Evolutionary conservation across 169 alveolate genomes (phyloP).

Genomic region (Eimeria falciformis): DNA sequence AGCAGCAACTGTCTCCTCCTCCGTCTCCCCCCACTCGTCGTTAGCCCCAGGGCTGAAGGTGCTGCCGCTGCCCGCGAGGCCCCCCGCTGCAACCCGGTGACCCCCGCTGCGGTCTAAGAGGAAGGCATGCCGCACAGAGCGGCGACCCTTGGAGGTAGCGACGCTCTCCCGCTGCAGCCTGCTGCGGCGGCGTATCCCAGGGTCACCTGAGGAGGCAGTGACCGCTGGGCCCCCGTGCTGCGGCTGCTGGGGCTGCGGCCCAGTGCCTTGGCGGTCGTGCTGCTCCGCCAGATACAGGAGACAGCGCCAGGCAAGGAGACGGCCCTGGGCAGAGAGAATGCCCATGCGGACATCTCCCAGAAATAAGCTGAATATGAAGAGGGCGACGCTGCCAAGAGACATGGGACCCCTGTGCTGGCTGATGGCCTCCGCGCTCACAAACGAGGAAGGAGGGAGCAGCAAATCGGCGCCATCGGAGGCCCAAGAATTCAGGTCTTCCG

Average conservation of each 20-base stretch:
- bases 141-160: conserved; percentile 75
- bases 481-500: conserved; percentile 51
- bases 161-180: conserved; percentile 52
- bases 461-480: conserved; percentile 16
- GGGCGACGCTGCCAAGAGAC: background rate
- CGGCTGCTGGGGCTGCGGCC: conserved; percentile 41
- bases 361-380: conserved; percentile 61
- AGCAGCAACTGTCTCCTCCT: conserved; percentile 31
- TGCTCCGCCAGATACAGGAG: conserved; percentile 64
- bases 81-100: background rate
- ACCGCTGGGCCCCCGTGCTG: conserved; percentile 17
- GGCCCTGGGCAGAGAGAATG: conserved; percentile 67
- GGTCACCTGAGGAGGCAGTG: conserved; percentile 51
- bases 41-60: conserved; percentile 56
- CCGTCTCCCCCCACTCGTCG: conserved; percentile 65
- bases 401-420: conserved; percentile 64
- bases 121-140: conserved; percentile 74
- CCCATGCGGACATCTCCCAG: conserved; percentile 72
- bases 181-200: background rate
- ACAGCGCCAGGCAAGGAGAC: conserved; percentile 73
- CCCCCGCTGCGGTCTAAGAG: conserved; percentile 64
- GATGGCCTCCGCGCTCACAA: conserved; percentile 58
- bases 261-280: conserved; percentile 59
- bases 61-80: conserved; percentile 30
- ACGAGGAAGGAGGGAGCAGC: conserved; percentile 48